Evolutionary conservation across 176 grass and related monocot genomes (phyloP).

Genomic region (Saccharum officinarum): DNA sequence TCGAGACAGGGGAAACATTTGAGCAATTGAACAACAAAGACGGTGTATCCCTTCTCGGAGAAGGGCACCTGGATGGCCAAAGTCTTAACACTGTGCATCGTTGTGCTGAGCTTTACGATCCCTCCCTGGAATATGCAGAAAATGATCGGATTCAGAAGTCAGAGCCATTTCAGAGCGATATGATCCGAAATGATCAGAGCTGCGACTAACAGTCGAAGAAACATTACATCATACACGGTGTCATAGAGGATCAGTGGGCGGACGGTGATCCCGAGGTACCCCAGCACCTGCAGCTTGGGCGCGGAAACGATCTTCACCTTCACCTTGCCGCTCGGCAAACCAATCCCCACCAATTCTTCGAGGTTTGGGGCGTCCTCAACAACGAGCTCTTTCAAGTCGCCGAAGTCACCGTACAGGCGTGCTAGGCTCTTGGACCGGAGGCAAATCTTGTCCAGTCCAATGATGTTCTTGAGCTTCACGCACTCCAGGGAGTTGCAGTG

Average conservation of each 20-base stretch:
- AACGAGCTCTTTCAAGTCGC: constrained; percentile 30
- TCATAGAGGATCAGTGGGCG: constrained; percentile 39
- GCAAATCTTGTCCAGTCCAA: constrained; percentile 20
- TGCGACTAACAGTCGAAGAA: background rate
- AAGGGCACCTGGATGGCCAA: constrained; percentile 46
- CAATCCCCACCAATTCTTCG: constrained; percentile 40
- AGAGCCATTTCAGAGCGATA: background rate
- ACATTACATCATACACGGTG: constrained; percentile 37
- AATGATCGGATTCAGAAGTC: background rate
- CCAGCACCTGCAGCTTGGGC: constrained; percentile 45
- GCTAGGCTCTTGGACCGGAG: constrained; percentile 37
- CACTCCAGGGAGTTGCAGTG: constrained; percentile 32
- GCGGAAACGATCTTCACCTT: constrained; percentile 37
- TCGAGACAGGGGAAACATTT: constrained; percentile 52
- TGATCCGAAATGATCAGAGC: background rate
- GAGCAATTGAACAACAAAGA: constrained; percentile 39
- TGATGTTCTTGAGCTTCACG: constrained; percentile 40
- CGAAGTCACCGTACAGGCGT: constrained; percentile 37
- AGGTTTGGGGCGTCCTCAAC: constrained; percentile 48
- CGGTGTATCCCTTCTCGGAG: constrained; percentile 23
- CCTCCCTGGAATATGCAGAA: constrained; percentile 32
- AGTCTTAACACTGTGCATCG: constrained; percentile 45
- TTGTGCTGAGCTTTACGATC: constrained; percentile 21
- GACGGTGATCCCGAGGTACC: constrained; percentile 39
- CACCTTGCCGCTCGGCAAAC: background rate